Conservation (phyloP, 345 rosid genomes). For the Anastatica hierochuntica region DNA sequence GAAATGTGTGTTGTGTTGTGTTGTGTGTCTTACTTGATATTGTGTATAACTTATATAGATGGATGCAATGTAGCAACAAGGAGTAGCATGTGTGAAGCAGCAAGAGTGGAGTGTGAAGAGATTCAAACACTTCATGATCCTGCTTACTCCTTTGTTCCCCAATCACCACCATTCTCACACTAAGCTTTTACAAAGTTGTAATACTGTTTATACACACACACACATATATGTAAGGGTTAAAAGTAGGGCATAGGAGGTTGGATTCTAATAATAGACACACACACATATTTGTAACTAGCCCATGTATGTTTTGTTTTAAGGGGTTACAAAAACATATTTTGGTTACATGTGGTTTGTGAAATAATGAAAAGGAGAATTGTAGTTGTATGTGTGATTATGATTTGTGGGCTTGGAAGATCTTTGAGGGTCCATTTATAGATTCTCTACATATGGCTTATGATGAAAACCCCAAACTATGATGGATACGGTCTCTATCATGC, state of each 20-base stretch:
- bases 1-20: background rate
- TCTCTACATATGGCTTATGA: slow-evolving; percentile 12
- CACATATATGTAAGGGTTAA: background rate
- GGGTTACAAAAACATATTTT: slow-evolving; percentile 13
- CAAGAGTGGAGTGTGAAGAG: slow-evolving; percentile 14
- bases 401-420: slow-evolving; percentile 22
- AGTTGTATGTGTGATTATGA: slow-evolving; percentile 9
- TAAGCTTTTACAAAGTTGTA: slow-evolving; percentile 4
- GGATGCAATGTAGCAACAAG: slow-evolving; percentile 17
- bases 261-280: background rate
- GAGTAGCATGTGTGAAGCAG: slow-evolving; percentile 10
- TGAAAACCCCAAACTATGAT: slow-evolving; percentile 10
- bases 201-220: background rate
- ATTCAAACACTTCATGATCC: slow-evolving; percentile 4
- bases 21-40: background rate
- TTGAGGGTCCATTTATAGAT: slow-evolving; percentile 19
- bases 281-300: background rate
- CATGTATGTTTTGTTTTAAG: background rate
- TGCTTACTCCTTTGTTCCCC: slow-evolving; percentile 14
- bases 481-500: background rate
- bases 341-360: no score
- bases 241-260: background rate
- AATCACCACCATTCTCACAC: slow-evolving; percentile 16
- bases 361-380: background rate
- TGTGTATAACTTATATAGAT: slow-evolving; percentile 3